Percentiles rank a stretch among this genome's conserved stretches.
Evolutionary conservation across 345 rosid genomes (phyloP).

Genomic region (Firmiana major): DNA sequence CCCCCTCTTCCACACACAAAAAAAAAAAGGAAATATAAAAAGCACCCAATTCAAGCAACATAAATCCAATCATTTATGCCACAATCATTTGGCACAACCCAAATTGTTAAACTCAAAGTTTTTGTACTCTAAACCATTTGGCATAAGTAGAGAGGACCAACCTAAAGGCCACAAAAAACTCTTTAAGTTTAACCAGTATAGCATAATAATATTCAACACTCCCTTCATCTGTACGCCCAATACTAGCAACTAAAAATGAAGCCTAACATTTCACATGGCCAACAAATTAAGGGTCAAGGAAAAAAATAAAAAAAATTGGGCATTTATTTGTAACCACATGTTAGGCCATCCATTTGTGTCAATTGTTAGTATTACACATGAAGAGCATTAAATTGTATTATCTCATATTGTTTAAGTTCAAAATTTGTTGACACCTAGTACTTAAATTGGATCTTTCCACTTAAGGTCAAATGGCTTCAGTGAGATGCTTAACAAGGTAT

Average conservation of each 20-base stretch:
- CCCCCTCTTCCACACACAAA: too few species aligned
- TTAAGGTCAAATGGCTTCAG: neutral
- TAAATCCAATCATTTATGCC: neutral
- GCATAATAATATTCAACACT: neutral
- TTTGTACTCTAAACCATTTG: neutral
- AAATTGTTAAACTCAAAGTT: too few species aligned
- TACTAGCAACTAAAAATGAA: neutral
- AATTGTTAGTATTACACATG: neutral
- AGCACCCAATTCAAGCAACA: neutral
- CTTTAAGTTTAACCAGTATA: neutral
- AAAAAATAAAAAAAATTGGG: neutral
- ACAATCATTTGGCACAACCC: neutral
- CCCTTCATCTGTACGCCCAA: neutral
- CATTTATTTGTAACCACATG: neutral
- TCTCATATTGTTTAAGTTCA: neutral
- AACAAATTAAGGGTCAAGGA: too few species aligned
- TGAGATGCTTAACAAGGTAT: neutral
- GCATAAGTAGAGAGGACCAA: neutral
- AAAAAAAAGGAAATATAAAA: neutral
- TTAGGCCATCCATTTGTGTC: neutral
- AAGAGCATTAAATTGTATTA: neutral
- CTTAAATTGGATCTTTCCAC: neutral
- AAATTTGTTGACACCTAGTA: neutral
- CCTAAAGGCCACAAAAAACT: neutral
- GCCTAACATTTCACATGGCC: neutral